Percentiles rank a stretch among this genome's conserved stretches.
phyloP scores from a whole-genome alignment of 345 rosid genomes.

The Erodium maritimum region DNA sequence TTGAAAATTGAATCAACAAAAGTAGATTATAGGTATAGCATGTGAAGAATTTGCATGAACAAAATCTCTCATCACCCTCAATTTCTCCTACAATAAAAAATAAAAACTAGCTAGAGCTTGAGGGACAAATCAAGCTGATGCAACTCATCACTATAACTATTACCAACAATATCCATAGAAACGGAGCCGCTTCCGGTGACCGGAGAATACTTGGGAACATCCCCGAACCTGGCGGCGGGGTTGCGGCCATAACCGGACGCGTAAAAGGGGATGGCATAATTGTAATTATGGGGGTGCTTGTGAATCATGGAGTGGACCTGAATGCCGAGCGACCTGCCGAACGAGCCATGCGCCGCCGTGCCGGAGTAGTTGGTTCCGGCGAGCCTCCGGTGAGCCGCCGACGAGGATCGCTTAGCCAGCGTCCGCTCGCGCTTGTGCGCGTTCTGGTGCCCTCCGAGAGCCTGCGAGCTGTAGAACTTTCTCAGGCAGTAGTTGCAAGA shows the following conservation, averaged over 20 bases:
- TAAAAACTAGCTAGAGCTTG: slow-evolving; percentile 8
- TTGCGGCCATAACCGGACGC: slow-evolving; percentile 10
- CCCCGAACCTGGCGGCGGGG: slow-evolving; percentile 7
- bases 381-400: slow-evolving; percentile 16
- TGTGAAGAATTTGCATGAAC: too few relatives aligned
- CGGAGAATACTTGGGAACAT: slow-evolving; percentile 1
- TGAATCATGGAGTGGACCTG: slow-evolving; percentile 20
- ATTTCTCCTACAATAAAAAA: not conserved
- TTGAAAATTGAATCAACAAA: too few relatives aligned
- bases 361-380: slow-evolving; percentile 11
- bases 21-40: too few relatives aligned
- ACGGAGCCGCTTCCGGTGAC: slow-evolving; percentile 4
- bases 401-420: slow-evolving; percentile 25
- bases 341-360: slow-evolving; percentile 34
- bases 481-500: slow-evolving; percentile 27
- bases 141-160: slow-evolving; percentile 9
- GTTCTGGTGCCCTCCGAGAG: slow-evolving; percentile 28
- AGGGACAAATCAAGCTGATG: slow-evolving; percentile 18
- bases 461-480: slow-evolving; percentile 30
- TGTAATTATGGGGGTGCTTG: slow-evolving; percentile 6
- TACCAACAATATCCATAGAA: slow-evolving; percentile 1
- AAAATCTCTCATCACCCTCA: too few relatives aligned
- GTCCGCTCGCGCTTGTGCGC: slow-evolving; percentile 36
- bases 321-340: slow-evolving; percentile 29
- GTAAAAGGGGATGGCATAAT: slow-evolving; percentile 7